phyloP scores from a whole-genome alignment of 2,329 filamentous ascomycete species.

The Teratosphaeriaceae sp. region DNA sequence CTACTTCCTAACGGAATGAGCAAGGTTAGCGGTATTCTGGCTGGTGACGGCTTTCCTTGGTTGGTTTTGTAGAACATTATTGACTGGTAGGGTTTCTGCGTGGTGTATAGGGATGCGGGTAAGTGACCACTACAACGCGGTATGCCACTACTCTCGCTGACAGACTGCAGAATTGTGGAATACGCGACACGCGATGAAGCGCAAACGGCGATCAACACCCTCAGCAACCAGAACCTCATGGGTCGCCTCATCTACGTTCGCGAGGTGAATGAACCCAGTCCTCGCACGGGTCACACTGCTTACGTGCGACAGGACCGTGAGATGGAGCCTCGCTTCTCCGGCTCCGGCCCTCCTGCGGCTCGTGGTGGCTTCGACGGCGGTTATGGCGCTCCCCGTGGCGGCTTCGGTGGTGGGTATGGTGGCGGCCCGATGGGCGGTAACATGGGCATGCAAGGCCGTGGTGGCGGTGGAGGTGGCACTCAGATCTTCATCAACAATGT shows the following conservation, averaged over 20 bases:
- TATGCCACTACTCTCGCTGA: constrained; percentile 24
- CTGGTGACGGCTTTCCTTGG: constrained; percentile 65
- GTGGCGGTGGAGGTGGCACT: constrained; percentile 59
- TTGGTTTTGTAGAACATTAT: constrained; percentile 78
- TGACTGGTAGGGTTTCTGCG: constrained; percentile 91
- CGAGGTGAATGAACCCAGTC: constrained; percentile 63
- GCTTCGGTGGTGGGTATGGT: constrained; percentile 47
- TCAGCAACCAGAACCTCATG: constrained; percentile 99
- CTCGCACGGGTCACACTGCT: too few relatives aligned
- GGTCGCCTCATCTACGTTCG: constrained; percentile 96
- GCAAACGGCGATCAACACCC: constrained; percentile 90
- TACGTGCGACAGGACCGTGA: constrained; percentile 70
- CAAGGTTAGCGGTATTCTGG: constrained; percentile 98
- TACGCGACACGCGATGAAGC: constrained; percentile 99
- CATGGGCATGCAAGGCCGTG: constrained; percentile 40
- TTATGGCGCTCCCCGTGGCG: constrained; percentile 38
- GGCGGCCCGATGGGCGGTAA: constrained; percentile 38
- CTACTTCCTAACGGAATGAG: constrained; percentile 99
- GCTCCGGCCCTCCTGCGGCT: constrained; percentile 38
- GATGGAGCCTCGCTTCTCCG: constrained; percentile 89
- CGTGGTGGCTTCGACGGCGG: constrained; percentile 55
- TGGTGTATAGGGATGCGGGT: constrained; percentile 99
- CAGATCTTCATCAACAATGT: constrained; percentile 99
- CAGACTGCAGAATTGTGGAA: constrained; percentile 83
- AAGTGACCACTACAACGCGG: constrained; percentile 42